Conservation (phyloP, 345 rosid species). For the Stellera chamaejasme region DNA sequence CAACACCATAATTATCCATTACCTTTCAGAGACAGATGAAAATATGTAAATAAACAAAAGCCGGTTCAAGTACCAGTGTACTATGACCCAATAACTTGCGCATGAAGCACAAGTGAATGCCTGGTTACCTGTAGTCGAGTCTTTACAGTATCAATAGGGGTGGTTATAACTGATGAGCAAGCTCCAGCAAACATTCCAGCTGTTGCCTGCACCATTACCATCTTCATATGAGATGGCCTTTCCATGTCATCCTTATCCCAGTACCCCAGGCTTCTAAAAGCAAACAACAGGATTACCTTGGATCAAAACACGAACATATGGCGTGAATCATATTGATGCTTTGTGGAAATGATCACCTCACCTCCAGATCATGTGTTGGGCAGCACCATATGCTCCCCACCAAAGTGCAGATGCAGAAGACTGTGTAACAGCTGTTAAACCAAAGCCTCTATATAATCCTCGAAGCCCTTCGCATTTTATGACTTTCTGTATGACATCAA, state of each 20-base stretch:
- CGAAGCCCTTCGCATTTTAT: constrained; percentile 41
- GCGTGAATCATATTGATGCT: neutral
- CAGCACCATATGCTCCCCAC: constrained; percentile 61
- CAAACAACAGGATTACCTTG: neutral
- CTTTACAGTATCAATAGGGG: constrained; percentile 60
- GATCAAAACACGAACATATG: neutral
- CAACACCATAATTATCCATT: constrained; percentile 45
- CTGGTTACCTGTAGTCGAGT: constrained; percentile 53
- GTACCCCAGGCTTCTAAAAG: constrained; percentile 45
- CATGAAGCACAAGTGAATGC: neutral
- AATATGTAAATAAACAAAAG: neutral
- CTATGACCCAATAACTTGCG: neutral
- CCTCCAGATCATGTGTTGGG: constrained; percentile 61
- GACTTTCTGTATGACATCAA: constrained; percentile 39
- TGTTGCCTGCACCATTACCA: constrained; percentile 47
- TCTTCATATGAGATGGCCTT: constrained; percentile 51
- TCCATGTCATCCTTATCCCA: constrained; percentile 32
- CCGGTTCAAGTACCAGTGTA: neutral
- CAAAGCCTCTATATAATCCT: constrained; percentile 62
- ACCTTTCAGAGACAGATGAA: constrained; percentile 24
- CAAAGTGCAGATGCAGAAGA: constrained; percentile 61
- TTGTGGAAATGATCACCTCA: constrained; percentile 3
- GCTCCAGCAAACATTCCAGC: constrained; percentile 61
- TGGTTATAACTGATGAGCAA: constrained; percentile 46
- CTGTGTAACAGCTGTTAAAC: constrained; percentile 40